phyloP scores from a whole-genome alignment of 2,329 filamentous ascomycete genomes.

The Cordyceps cicadae region DNA sequence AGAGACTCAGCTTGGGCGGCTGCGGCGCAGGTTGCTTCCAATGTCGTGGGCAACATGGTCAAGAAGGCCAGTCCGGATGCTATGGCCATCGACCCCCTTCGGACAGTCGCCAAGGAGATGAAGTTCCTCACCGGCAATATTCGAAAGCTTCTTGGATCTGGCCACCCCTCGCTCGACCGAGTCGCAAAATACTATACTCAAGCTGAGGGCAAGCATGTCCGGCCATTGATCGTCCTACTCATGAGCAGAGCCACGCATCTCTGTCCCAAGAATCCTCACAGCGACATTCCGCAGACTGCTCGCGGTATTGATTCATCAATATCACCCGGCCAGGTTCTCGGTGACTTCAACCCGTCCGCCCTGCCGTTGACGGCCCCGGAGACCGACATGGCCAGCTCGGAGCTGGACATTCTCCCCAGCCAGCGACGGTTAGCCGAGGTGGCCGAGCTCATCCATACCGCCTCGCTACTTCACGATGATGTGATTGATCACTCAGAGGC shows the following conservation, averaged over 20 bases:
- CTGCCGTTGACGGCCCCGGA: slow-evolving; percentile 32
- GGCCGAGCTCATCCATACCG: slow-evolving; percentile 93
- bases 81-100: slow-evolving; percentile 77
- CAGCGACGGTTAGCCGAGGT: slow-evolving; percentile 92
- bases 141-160: slow-evolving; percentile 82
- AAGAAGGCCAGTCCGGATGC: slow-evolving; percentile 53
- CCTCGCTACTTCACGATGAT: slow-evolving; percentile 93
- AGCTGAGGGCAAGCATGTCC: slow-evolving; percentile 92
- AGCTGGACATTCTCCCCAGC: slow-evolving; percentile 74
- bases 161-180: slow-evolving; percentile 87
- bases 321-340: slow-evolving; percentile 52
- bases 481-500: slow-evolving; percentile 91
- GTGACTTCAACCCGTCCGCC: slow-evolving; percentile 71
- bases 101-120: slow-evolving; percentile 91
- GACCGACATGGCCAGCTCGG: slow-evolving; percentile 29
- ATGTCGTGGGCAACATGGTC: slow-evolving; percentile 61
- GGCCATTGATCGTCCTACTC: slow-evolving; percentile 86
- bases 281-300: slow-evolving; percentile 32
- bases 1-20: slow-evolving; percentile 64
- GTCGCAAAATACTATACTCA: slow-evolving; percentile 98
- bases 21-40: slow-evolving; percentile 61
- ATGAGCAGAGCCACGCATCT: slow-evolving; percentile 93
- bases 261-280: slow-evolving; percentile 49
- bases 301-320: slow-evolving; percentile 45
- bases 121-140: slow-evolving; percentile 93